Conservation (phyloP, 768 basidiomycete species). For the Leccinum boreale region DNA sequence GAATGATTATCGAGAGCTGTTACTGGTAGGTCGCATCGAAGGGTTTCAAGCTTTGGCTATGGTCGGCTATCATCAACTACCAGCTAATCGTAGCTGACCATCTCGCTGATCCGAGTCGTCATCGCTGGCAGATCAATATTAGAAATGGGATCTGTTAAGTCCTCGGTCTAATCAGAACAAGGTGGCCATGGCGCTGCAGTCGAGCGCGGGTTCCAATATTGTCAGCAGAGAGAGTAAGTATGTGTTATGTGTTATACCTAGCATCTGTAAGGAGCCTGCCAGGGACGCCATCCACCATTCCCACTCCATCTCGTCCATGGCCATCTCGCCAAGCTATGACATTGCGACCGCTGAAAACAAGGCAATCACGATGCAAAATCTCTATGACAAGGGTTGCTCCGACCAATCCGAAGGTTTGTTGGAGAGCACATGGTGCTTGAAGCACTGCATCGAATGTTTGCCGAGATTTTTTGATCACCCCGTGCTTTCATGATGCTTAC, state of each 20-base stretch:
- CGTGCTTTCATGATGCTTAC: not conserved
- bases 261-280: no score
- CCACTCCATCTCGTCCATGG: no score
- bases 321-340: no score
- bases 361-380: no score
- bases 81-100: not conserved
- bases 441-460: constrained; percentile 86
- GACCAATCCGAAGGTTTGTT: constrained; percentile 27
- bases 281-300: no score
- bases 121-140: not conserved
- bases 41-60: no score
- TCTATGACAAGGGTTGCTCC: no score
- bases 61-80: not conserved
- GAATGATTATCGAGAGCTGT: no score
- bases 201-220: constrained; percentile 79
- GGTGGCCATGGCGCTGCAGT: constrained; percentile 75
- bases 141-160: not conserved
- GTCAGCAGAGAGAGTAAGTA: constrained; percentile 76
- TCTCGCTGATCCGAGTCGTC: not conserved
- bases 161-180: constrained; percentile 53
- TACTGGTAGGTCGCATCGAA: no score
- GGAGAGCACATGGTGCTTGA: constrained; percentile 75
- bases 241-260: not conserved
- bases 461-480: constrained; percentile 49
- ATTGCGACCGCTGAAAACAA: no score